A percentile compares a stretch with the other conserved stretches of the same genome.
These are phyloP conservation scores for Pythium scleroteichum DNA, from an alignment of 352 stramenopile species.

Conservation along the genomic window DNA sequence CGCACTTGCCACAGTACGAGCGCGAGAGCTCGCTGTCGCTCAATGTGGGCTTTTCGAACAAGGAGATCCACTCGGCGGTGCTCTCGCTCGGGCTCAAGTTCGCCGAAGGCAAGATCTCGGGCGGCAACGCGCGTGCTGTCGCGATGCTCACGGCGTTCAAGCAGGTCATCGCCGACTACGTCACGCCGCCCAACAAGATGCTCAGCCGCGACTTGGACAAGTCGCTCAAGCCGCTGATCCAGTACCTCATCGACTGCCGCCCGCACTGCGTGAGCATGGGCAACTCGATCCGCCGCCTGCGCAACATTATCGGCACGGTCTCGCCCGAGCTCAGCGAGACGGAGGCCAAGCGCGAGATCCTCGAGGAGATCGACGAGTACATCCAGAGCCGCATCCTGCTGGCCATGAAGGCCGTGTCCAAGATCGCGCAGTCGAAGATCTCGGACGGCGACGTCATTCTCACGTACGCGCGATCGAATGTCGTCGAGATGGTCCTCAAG, in stretches of 20 bases:
- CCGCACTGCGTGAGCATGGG: slow-evolving; percentile 95
- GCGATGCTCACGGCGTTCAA: slow-evolving; percentile 94
- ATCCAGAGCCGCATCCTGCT: slow-evolving; percentile 93
- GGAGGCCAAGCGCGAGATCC: slow-evolving; percentile 82
- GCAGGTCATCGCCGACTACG: slow-evolving; percentile 91
- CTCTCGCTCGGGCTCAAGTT: slow-evolving; percentile 92
- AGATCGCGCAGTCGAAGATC: slow-evolving; percentile 89
- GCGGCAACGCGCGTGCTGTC: slow-evolving; percentile 91
- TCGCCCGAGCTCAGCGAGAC: slow-evolving; percentile 84
- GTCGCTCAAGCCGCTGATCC: slow-evolving; percentile 91
- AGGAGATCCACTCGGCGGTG: slow-evolving; percentile 89
- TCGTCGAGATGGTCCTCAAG: slow-evolving; percentile 88
- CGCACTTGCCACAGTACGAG: slow-evolving; percentile 84
- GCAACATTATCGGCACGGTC: slow-evolving; percentile 87
- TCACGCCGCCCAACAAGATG: slow-evolving; percentile 71
- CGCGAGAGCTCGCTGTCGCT: slow-evolving; percentile 74
- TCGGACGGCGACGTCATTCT: slow-evolving; percentile 93
- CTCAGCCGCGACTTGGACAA: slow-evolving; percentile 88
- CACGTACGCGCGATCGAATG: slow-evolving; percentile 93
- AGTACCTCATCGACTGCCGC: slow-evolving; percentile 94
- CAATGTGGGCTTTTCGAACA: slow-evolving; percentile 72
- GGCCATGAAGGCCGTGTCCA: slow-evolving; percentile 88
- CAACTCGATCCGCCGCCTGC: slow-evolving; percentile 93
- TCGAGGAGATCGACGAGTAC: slow-evolving; percentile 93
- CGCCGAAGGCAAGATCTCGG: slow-evolving; percentile 86